Conservation (phyloP, 2,329 filamentous ascomycete genomes). For the Ilyonectria robusta region DNA sequence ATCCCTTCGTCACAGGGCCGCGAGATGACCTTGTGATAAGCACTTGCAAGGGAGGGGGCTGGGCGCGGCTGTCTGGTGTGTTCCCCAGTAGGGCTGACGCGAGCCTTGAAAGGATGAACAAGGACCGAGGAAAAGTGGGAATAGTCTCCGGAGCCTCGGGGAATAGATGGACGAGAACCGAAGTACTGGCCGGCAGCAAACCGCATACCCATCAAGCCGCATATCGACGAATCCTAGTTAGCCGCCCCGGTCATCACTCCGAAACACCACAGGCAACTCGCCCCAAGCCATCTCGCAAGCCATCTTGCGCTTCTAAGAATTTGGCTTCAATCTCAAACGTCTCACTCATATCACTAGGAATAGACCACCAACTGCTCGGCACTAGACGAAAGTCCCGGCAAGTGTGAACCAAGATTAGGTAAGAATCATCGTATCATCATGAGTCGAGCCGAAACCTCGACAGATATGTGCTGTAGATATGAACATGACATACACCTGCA, state of each 20-base stretch:
- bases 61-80: conserved; percentile 18
- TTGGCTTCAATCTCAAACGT: not conserved
- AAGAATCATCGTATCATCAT: conserved; percentile 41
- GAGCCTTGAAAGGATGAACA: conserved; percentile 32
- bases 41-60: conserved; percentile 41
- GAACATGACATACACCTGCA: conserved; percentile 32
- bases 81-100: conserved; percentile 46
- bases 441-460: conserved; percentile 36
- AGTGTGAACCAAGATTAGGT: conserved; percentile 18
- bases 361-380: conserved; percentile 1
- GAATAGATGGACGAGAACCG: conserved; percentile 18
- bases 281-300: conserved; percentile 5
- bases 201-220: conserved; percentile 4
- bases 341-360: conserved; percentile 1
- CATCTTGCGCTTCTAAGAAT: not conserved
- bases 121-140: conserved; percentile 25
- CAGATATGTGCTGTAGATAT: conserved; percentile 29
- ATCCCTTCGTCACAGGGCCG: conserved; percentile 11
- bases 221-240: not conserved
- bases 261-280: conserved; percentile 1
- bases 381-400: conserved; percentile 12
- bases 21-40: conserved; percentile 35
- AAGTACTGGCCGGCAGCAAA: conserved; percentile 13
- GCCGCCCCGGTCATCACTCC: conserved; percentile 3
- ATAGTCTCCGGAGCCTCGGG: conserved; percentile 21